A percentile compares a stretch with the other conserved stretches of the same genome.
Conservation (phyloP, 768 basidiomycete genomes). For the Cytidiella melzeri region DNA sequence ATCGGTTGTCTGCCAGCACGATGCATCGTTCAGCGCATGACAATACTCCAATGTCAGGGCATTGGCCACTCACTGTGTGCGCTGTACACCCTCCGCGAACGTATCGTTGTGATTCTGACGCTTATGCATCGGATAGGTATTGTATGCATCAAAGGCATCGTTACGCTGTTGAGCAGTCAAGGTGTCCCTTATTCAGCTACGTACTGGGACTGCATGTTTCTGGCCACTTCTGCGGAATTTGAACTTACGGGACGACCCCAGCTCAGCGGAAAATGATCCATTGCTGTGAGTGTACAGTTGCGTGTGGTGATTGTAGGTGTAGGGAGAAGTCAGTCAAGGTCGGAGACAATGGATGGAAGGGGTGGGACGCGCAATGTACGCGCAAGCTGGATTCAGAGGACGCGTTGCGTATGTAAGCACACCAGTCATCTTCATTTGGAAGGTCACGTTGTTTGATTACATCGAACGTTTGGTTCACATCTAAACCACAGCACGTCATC, state of each 20-base stretch:
- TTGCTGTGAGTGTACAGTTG: not conserved
- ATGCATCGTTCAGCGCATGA: too few species aligned
- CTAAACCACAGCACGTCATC: too few species aligned
- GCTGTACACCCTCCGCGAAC: constrained; percentile 64
- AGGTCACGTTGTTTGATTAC: not conserved
- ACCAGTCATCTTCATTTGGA: not conserved
- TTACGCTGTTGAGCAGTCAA: constrained; percentile 44
- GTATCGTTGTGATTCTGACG: constrained; percentile 47
- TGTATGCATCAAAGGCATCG: constrained; percentile 69
- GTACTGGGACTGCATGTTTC: too few species aligned
- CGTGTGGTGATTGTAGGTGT: not conserved
- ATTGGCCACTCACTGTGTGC: constrained; percentile 58
- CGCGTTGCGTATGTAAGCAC: not conserved
- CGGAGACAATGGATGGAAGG: not conserved
- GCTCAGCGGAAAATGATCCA: constrained; percentile 16
- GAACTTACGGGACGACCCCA: constrained; percentile 17
- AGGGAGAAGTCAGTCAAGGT: not conserved
- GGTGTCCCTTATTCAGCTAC: not conserved
- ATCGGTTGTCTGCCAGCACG: constrained; percentile 67
- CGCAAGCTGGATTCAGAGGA: not conserved
- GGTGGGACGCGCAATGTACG: not conserved
- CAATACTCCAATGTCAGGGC: not conserved
- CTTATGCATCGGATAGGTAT: constrained; percentile 69
- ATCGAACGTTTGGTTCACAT: too few species aligned
- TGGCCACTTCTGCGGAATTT: not conserved